phyloP scores from a whole-genome alignment of 78 protist genomes.

The Dictyostelium firmibasis region DNA sequence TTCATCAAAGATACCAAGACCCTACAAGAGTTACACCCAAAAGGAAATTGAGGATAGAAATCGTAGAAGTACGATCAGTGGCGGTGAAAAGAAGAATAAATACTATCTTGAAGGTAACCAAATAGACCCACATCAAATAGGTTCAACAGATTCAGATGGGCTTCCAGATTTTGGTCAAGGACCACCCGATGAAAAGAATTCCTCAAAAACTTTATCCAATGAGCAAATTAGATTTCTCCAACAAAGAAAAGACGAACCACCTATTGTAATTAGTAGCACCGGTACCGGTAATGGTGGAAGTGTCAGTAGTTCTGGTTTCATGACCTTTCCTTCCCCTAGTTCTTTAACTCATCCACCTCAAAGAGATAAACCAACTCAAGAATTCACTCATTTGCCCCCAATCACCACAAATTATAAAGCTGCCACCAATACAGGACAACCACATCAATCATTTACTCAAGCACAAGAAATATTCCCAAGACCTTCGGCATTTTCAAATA shows the following conservation, averaged over 20 bases:
- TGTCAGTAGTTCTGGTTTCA: not conserved
- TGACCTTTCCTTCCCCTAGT: not conserved
- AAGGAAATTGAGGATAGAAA: slow-evolving; percentile 36
- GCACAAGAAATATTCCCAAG: not conserved
- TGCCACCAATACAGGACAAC: not conserved
- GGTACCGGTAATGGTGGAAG: not conserved
- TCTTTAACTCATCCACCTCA: slow-evolving; percentile 53
- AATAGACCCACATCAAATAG: not conserved
- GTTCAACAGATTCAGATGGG: not conserved
- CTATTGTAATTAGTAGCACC: not conserved
- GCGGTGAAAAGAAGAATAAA: slow-evolving; percentile 29
- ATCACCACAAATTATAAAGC: not conserved
- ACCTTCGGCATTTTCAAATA: not conserved
- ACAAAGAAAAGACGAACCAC: slow-evolving; percentile 17
- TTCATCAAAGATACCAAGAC: not conserved
- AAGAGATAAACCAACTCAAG: not conserved
- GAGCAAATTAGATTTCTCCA: not conserved
- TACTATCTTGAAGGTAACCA: not conserved
- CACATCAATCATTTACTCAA: not conserved
- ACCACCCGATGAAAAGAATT: slow-evolving; percentile 10
- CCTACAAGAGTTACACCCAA: not conserved
- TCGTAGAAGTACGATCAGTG: slow-evolving; percentile 30
- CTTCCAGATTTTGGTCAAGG: not conserved
- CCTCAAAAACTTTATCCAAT: not conserved
- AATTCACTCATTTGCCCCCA: not conserved